Evolutionary conservation across 306 rosid species (phyloP).

Genomic region (Clitoria ternatea): DNA sequence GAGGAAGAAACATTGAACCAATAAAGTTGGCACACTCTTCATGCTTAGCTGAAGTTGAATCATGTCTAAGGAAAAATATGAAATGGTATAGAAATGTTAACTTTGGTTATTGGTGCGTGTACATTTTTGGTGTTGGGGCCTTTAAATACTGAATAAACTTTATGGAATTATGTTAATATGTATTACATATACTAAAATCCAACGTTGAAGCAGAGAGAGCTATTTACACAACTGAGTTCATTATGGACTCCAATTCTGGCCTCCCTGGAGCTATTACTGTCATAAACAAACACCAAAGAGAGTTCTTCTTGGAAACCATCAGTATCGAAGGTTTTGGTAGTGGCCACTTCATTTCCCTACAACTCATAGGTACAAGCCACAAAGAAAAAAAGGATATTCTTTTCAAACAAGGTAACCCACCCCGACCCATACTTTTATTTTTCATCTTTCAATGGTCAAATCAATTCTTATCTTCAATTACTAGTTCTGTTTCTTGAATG

Average conservation of each 20-base stretch:
- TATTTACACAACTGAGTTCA: conserved; percentile 70
- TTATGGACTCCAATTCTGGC: conserved; percentile 64
- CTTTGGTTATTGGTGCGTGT: too few relatives aligned
- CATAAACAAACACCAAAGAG: conserved; percentile 65
- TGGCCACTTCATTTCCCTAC: conserved; percentile 78
- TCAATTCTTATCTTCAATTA: neutral
- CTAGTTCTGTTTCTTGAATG: neutral
- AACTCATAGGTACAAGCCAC: conserved; percentile 76
- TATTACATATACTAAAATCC: too few relatives aligned
- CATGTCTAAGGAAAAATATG: neutral
- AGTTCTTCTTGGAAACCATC: conserved; percentile 67
- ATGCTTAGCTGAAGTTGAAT: neutral
- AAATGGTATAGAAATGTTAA: neutral
- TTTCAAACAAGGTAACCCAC: conserved; percentile 59
- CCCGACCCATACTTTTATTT: neutral
- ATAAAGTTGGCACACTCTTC: conserved; percentile 2
- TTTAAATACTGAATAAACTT: neutral
- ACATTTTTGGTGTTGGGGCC: neutral
- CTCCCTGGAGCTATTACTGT: conserved; percentile 76
- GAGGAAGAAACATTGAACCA: conserved; percentile 24
- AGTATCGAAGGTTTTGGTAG: conserved; percentile 69
- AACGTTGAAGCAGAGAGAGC: conserved; percentile 54
- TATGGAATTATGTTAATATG: neutral
- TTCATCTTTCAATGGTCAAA: conserved; percentile 15
- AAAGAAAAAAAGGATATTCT: conserved; percentile 62